A percentile compares a stretch with the other conserved stretches of the same genome.
These are phyloP conservation scores for Penstemon eatonii DNA, from an alignment of 257 asterid genomes.

Conservation along the genomic window DNA sequence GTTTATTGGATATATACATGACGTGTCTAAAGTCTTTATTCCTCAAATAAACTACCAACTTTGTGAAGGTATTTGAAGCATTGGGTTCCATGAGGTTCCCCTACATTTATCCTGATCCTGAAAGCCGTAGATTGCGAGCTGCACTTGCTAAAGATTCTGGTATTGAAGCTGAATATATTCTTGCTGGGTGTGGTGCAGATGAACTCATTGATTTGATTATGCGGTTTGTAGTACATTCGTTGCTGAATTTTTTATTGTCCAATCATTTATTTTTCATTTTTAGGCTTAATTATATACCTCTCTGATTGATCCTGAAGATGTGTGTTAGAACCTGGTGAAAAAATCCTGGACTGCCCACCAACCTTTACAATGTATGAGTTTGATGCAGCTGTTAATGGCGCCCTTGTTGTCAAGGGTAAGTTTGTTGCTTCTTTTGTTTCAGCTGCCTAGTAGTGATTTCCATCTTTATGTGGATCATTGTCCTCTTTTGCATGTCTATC, in stretches of 20 bases:
- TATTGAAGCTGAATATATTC: constrained; percentile 83
- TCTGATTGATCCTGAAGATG: constrained; percentile 56
- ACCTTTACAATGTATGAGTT: constrained; percentile 97
- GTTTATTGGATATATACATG: not conserved
- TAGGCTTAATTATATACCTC: constrained; percentile 19
- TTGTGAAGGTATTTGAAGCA: constrained; percentile 81
- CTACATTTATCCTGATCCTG: constrained; percentile 95
- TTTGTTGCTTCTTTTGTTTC: constrained; percentile 17
- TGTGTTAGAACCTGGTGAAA: constrained; percentile 90
- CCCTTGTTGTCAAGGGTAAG: constrained; percentile 80
- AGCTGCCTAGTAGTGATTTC: constrained; percentile 6
- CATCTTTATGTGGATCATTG: constrained; percentile 8
- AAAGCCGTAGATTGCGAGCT: constrained; percentile 87
- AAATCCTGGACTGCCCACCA: constrained; percentile 96
- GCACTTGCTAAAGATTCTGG: constrained; percentile 97
- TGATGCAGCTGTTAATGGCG: constrained; percentile 98
- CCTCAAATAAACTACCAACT: constrained; percentile 20
- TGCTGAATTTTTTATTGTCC: not conserved
- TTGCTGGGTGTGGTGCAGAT: constrained; percentile 97
- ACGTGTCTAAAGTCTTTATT: not conserved
- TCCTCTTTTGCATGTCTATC: constrained; percentile 10
- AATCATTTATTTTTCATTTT: not conserved
- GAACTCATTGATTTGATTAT: constrained; percentile 94
- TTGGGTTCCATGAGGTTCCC: constrained; percentile 87
- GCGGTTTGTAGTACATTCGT: constrained; percentile 54